Evolutionary conservation across 2,329 filamentous ascomycete species (phyloP), one percentile per base, ranked within the genome.

Genomic region (Pseudocercospora fuligena): DNA sequence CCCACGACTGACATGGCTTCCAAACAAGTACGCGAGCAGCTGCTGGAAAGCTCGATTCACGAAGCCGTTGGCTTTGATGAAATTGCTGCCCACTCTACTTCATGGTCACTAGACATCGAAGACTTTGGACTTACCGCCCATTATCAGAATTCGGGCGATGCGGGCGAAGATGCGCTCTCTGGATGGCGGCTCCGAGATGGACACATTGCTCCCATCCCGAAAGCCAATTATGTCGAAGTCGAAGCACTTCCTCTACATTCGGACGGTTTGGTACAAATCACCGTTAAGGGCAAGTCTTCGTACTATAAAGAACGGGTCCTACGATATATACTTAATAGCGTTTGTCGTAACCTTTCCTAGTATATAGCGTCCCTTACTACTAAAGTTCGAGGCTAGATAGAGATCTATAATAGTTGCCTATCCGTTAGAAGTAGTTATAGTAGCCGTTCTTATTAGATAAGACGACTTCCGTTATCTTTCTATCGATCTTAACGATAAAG

Each of bases 11-110:
- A 0, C 70, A n/a, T 11, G 6, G 49, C 49, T 23, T 82, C 9
- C 68, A 69, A 23, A 9, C 70, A 72, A 29, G 77, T 82, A 19
- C 80, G 80, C 49, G 63, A 70, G 1, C 80, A 81, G 61, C 72
- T 77, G 54, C 72, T 78, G 2, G 71, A 73, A 12, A 76, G 72
- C 8, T 74, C 78, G 0, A 64, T 73, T 0, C 75, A 78, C 56
- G 80, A 82, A 53, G 72, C 74, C 60, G 74, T 81, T 60, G 79
- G 78, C 0, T 74, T 80, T n/a, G 57, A 69, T 0, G 74, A 78
- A 53, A 79, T 82, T 29, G 75, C 78, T 1, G 57, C 72, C 23
- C 67, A 75, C 0, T 81, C 78, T 64, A 78, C 77, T 68, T 74
- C 60, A 27, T 61, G 9, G 67, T 19, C 60, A n/a, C 19, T 49